Evolutionary conservation across 2,329 filamentous ascomycete species (phyloP), one percentile per base, ranked within the genome.

Genomic region (Ophiocordyceps camponoti-saundersi): DNA sequence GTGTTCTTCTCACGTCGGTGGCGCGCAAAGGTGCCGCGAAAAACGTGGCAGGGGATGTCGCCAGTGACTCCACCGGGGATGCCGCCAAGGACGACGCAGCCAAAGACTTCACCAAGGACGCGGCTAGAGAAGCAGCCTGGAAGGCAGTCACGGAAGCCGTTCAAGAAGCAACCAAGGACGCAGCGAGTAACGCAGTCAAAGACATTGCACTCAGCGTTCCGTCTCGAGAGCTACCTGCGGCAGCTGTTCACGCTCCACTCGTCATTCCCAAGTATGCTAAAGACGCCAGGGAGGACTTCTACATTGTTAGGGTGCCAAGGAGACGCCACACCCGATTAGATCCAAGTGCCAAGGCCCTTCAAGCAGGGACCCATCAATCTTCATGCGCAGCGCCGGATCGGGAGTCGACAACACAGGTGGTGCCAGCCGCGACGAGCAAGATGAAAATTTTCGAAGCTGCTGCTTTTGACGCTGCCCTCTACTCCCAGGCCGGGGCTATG

Each of bases 391-490:
- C 18, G 36, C 36, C 36, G 6, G n/a, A 40, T 20, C 36, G 21
- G 36, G n/a, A 11, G 8, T 4, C n/a, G 36, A 12, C n/a, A 20
- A 18, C 36, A 20, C n/a, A 18, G 36, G 18, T 11, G 6, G 36
- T 18, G 15, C 32, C 32, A 34, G 10, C 32, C 13, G 4, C 32
- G 10, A n/a, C 11, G 36, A 18, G 11, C 36, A 12, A 10, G 11
- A 20, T 11, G 11, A 18, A 6, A 20, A 40, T 6, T 53, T 29
- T 54, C 42, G 48, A 52, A 45, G 53, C 59, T 3, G 48, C 46
- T 12, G 58, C 56, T 16, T 64, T 70, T 32, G 66, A 69, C 48
- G 50, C 55, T 3, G 55, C 59, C 13, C 67, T 70, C 30, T 69
- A 70, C 48, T 55, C 56, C 29, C 62, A 66, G 40, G 49, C 49